phyloP scores from a whole-genome alignment of 129 eudicot species.

The Escallonia herrerae region DNA sequence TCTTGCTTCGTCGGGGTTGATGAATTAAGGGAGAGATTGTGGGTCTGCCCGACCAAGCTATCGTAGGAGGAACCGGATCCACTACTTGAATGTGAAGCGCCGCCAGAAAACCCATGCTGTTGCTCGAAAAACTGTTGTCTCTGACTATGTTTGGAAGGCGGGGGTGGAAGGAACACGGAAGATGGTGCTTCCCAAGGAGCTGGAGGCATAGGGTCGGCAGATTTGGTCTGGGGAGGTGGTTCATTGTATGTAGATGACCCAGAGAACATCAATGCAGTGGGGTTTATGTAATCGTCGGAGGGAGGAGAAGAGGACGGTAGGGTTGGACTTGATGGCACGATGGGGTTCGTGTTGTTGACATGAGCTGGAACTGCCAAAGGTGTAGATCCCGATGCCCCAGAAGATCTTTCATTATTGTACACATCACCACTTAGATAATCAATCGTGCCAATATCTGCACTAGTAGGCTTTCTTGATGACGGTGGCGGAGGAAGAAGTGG shows the following conservation, averaged over 20 bases:
- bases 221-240: conserved; percentile 34
- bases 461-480: conserved; percentile 39
- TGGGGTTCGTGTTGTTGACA: conserved; percentile 14
- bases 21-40: conserved; percentile 49
- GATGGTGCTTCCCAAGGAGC: conserved; percentile 52
- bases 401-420: conserved; percentile 32
- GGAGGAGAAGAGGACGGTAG: conserved; percentile 27
- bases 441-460: conserved; percentile 28
- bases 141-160: conserved; percentile 71
- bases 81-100: conserved; percentile 29
- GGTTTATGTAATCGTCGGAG: conserved; percentile 51
- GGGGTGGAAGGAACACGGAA: conserved; percentile 53
- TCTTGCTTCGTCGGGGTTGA: conserved; percentile 32
- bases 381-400: conserved; percentile 23
- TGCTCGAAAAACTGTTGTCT: conserved; percentile 78
- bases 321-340: conserved; percentile 19
- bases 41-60: conserved; percentile 49
- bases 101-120: conserved; percentile 15
- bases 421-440: conserved; percentile 72
- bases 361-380: conserved; percentile 12
- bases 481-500: conserved; percentile 79
- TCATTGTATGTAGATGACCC: conserved; percentile 14
- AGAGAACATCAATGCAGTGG: conserved; percentile 59
- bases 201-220: conserved; percentile 26
- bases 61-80: conserved; percentile 54